These are phyloP conservation scores for Cutaneotrichosporon cyanovorans DNA, from an alignment of 1,284 basidiomycete genomes.

Conservation along the genomic window DNA sequence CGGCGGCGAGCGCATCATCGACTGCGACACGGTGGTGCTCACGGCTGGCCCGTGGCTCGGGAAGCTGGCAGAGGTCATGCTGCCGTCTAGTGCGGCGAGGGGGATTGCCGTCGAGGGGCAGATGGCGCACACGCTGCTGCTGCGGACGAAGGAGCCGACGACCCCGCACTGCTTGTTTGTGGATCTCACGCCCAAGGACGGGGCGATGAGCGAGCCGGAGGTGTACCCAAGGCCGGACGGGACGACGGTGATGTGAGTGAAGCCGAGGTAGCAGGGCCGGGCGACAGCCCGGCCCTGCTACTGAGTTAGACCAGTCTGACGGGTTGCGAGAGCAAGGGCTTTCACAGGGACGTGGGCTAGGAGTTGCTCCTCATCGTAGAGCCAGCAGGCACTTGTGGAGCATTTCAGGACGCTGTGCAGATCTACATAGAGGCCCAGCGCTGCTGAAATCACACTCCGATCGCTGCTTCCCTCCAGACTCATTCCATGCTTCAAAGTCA, in stretches of 20 bases:
- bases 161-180: constrained; percentile 50
- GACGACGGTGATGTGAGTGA: constrained; percentile 42
- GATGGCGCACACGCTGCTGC: constrained; percentile 50
- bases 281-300: too few relatives aligned
- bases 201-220: constrained; percentile 47
- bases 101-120: constrained; percentile 43
- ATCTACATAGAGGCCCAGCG: too few relatives aligned
- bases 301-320: too few relatives aligned
- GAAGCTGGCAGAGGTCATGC: constrained; percentile 49
- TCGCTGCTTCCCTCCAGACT: not conserved
- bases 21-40: constrained; percentile 55
- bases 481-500: not conserved
- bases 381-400: too few relatives aligned
- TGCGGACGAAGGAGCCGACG: constrained; percentile 37
- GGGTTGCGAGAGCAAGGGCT: too few relatives aligned
- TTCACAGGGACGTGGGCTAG: too few relatives aligned
- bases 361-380: too few relatives aligned
- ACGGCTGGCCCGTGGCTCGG: constrained; percentile 85
- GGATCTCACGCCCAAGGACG: constrained; percentile 49
- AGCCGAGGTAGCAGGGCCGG: too few relatives aligned
- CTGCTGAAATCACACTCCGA: not conserved
- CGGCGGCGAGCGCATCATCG: constrained; percentile 41
- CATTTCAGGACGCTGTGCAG: too few relatives aligned
- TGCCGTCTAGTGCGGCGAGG: constrained; percentile 47
- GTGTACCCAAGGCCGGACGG: constrained; percentile 48